A percentile compares a stretch with the other conserved stretches of the same genome.
Evolutionary conservation across 306 rosid species (phyloP).

Genomic region (Prunus mume): DNA sequence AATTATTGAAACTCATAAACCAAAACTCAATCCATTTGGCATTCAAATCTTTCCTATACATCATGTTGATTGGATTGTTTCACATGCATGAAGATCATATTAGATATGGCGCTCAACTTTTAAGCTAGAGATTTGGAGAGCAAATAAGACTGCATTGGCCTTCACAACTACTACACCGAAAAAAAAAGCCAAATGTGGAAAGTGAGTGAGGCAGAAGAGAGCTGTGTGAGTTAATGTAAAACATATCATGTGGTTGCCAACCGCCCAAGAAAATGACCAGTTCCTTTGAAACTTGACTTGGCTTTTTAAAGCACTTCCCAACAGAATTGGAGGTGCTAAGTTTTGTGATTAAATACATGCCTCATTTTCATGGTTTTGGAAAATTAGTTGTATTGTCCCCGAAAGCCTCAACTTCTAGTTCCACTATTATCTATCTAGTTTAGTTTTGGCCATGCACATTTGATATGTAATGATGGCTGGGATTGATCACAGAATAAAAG

Average conservation of each 20-base stretch:
- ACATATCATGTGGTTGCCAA: conserved; percentile 35
- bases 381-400: not conserved
- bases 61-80: not conserved
- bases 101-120: not conserved
- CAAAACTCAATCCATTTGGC: not conserved
- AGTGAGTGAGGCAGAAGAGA: not conserved
- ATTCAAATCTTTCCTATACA: not conserved
- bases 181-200: not conserved
- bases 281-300: not conserved
- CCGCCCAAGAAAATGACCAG: conserved; percentile 27
- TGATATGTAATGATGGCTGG: not conserved
- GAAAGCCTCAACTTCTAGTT: not conserved
- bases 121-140: not conserved
- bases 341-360: conserved; percentile 29
- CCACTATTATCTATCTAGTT: not conserved
- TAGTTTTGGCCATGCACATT: not conserved
- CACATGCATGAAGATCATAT: not conserved
- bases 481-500: not conserved
- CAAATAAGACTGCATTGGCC: not conserved
- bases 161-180: conserved; percentile 27
- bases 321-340: conserved; percentile 54
- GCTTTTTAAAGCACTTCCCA: conserved; percentile 32
- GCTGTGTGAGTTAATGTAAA: conserved; percentile 13
- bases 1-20: not conserved
- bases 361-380: not conserved